phyloP scores from a whole-genome alignment of 495 filamentous ascomycete species.

The Aspergillus nidulans region DNA sequence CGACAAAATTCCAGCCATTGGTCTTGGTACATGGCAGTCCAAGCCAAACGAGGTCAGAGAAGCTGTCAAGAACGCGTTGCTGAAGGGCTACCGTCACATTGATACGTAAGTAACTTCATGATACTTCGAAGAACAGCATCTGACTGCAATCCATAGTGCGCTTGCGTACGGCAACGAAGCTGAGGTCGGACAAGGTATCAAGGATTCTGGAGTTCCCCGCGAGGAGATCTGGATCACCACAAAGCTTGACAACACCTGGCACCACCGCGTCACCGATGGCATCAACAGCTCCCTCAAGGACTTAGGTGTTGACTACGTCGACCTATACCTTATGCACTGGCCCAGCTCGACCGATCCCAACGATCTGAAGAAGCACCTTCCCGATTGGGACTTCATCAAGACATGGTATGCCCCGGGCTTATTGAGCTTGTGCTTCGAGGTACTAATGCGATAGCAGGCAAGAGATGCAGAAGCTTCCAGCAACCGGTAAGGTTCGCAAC shows the following conservation, averaged over 20 bases:
- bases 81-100: constrained; percentile 68
- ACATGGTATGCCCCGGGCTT: constrained; percentile 51
- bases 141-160: constrained; percentile 44
- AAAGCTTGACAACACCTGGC: constrained; percentile 81
- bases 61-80: constrained; percentile 72
- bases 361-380: constrained; percentile 51
- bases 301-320: constrained; percentile 72
- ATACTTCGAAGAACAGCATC: background rate
- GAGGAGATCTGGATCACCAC: constrained; percentile 83
- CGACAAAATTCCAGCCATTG: constrained; percentile 72
- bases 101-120: constrained; percentile 44
- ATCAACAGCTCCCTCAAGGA: constrained; percentile 64
- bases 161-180: constrained; percentile 80
- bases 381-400: constrained; percentile 77
- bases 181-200: constrained; percentile 76
- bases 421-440: background rate
- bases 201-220: constrained; percentile 73
- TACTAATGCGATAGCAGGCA: constrained; percentile 32
- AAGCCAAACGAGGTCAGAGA: constrained; percentile 58
- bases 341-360: constrained; percentile 60
- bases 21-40: constrained; percentile 81
- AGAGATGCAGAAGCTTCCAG: constrained; percentile 77
- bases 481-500: constrained; percentile 74
- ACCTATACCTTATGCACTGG: constrained; percentile 87
- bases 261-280: constrained; percentile 65